Evolutionary conservation across 169 alveolate genomes (phyloP).

Genomic region (Cryptosporidium muris): DNA sequence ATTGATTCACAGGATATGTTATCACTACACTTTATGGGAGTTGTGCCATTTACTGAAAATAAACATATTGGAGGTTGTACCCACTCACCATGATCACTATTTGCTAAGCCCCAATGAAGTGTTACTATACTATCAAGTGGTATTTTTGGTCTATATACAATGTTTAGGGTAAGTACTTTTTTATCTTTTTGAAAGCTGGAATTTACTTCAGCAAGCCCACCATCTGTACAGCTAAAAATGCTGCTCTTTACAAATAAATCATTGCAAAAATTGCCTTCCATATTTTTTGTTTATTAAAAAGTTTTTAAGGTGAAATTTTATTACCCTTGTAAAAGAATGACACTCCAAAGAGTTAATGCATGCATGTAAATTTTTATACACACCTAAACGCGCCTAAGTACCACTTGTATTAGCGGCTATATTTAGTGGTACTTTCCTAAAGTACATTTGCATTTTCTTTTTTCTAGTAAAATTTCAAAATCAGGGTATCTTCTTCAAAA

Average conservation of each 20-base stretch:
- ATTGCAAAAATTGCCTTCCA: neutral
- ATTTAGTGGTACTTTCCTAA: neutral
- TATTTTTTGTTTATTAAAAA: no score
- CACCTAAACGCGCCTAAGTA: no score
- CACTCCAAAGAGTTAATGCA: slow-evolving; percentile 1
- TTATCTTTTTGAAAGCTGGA: slow-evolving; percentile 1
- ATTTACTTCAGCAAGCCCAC: slow-evolving; percentile 9
- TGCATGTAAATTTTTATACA: slow-evolving; percentile 4
- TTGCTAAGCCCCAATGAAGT: slow-evolving; percentile 58
- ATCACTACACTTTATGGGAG: slow-evolving; percentile 42
- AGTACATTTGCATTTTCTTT: neutral
- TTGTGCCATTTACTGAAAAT: slow-evolving; percentile 27
- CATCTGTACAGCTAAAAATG: slow-evolving; percentile 36
- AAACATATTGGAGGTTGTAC: slow-evolving; percentile 46
- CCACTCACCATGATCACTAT: slow-evolving; percentile 18
- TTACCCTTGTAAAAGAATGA: no score
- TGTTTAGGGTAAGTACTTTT: neutral
- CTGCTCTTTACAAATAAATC: no score
- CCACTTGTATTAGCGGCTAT: no score
- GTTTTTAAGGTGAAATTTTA: no score
- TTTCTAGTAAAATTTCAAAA: neutral
- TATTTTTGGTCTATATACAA: neutral
- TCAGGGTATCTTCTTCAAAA: neutral
- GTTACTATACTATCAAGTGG: neutral
- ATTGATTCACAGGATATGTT: slow-evolving; percentile 35